Evolutionary conservation across 306 rosid species (phyloP), one percentile per base, ranked within the genome.

Genomic region (Prunus padus): DNA sequence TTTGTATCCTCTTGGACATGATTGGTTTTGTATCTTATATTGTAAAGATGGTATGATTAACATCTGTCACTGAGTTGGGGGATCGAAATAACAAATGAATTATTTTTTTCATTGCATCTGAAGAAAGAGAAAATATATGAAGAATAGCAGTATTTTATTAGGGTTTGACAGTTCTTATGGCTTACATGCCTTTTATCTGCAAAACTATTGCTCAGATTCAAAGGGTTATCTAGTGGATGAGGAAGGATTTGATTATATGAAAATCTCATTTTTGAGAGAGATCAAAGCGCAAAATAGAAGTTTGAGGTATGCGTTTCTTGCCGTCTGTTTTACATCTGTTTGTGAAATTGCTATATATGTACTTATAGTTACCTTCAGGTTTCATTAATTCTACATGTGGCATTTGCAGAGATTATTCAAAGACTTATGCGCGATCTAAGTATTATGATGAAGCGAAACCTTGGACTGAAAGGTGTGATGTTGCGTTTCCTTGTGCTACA

Each of bases 401-500:
- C 66, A 28, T 66, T 60, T 82, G 86, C 77, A 95, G 98, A 84
- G 98, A 95, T 87, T 95, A 92, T 79, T 95, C 98, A 15, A 95
- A 95, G 86, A 92, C 98, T 46, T 95, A 95, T 85, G 93, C 97
- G 72, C 91, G 98, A 72, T 86, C 98, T 71, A 95, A 95, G 85
- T 95, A 92, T 77, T 95, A 92, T 54, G 98, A 95, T 73, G 98
- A 95, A 81, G 92, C 93, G 49, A 95, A 95, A 86, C 98, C 98
- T 28, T 95, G 97, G 97, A 89, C 14, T 75, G 97, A 95, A 89
- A 90, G 96, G 86, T 95, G 92, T 59, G 98, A 95, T 73, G 82
- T 95, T 82, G 97, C 96, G 19, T 95, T 95, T 80, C 96, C 98
- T 80, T 95, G 98, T 92, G 96, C 97, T 70, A 85, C 91, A 69